Percentiles rank a stretch among this genome's conserved stretches.
These are phyloP conservation scores for Solanum aculeatissimum DNA, from an alignment of 305 asterid genomes.

Conservation along the genomic window DNA sequence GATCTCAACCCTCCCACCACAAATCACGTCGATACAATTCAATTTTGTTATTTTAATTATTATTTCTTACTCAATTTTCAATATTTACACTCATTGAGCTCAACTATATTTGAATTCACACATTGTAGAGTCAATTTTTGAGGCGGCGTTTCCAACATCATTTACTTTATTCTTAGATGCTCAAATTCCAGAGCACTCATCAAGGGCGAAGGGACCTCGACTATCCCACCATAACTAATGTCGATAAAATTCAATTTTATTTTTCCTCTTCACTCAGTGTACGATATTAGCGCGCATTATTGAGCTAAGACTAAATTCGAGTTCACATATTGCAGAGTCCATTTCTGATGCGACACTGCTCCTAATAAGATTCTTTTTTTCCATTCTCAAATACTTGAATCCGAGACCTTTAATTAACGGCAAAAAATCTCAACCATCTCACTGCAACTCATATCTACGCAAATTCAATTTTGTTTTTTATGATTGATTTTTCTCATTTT, in stretches of 20 bases:
- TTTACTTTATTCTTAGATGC: too few relatives aligned
- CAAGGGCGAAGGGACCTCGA: accelerated
- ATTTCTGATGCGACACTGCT: accelerated
- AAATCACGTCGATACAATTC: background rate
- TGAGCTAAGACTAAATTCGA: background rate
- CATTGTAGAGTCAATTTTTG: background rate
- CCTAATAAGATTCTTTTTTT: background rate
- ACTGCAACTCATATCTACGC: background rate
- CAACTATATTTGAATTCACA: accelerated
- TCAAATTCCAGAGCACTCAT: background rate
- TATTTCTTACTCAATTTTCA: background rate
- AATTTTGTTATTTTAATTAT: background rate
- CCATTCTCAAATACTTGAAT: background rate
- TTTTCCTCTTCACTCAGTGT: too few relatives aligned
- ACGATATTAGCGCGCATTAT: too few relatives aligned
- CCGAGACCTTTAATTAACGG: accelerated
- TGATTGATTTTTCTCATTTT: too few relatives aligned
- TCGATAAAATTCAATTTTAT: too few relatives aligned
- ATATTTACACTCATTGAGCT: background rate
- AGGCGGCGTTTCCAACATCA: background rate
- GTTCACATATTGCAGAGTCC: background rate
- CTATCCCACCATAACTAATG: background rate
- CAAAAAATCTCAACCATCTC: background rate
- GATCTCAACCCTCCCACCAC: too few relatives aligned
- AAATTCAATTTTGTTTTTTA: background rate